phyloP scores from a whole-genome alignment of 768 basidiomycete genomes.

The Strobilomyces dryophilus region DNA sequence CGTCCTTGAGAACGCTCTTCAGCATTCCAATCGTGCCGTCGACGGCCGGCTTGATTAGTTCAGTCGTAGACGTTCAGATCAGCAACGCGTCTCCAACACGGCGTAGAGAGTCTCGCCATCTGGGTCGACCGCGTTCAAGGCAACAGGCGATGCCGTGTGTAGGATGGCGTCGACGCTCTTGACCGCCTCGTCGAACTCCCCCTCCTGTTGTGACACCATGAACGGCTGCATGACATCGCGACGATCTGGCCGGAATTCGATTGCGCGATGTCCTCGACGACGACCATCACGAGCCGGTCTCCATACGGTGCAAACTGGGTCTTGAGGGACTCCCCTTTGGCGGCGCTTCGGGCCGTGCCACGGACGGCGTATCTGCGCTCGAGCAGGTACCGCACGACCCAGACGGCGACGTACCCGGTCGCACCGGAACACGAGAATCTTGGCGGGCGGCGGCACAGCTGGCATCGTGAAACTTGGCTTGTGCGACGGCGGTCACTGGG shows the following conservation, averaged over 20 bases:
- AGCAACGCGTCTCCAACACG: neutral
- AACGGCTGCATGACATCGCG: neutral
- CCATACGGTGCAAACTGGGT: too few relatives aligned
- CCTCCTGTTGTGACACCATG: constrained; percentile 35
- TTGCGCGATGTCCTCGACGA: constrained; percentile 12
- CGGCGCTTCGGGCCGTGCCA: constrained; percentile 57
- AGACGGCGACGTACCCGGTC: too few relatives aligned
- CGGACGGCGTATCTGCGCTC: constrained; percentile 53
- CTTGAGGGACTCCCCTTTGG: too few relatives aligned
- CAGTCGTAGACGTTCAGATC: constrained; percentile 25
- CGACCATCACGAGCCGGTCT: too few relatives aligned
- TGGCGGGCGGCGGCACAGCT: constrained; percentile 22
- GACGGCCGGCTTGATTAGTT: constrained; percentile 68
- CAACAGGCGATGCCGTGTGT: constrained; percentile 66
- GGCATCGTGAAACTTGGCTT: constrained; percentile 14
- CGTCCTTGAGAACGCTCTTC: constrained; percentile 20
- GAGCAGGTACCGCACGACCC: too few relatives aligned
- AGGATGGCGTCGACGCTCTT: constrained; percentile 69
- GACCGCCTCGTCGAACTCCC: constrained; percentile 77
- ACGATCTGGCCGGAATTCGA: constrained; percentile 26
- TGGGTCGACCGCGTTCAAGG: constrained; percentile 43
- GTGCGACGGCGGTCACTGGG: too few relatives aligned
- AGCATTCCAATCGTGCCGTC: constrained; percentile 65
- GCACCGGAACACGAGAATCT: constrained; percentile 26
- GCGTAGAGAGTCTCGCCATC: constrained; percentile 19